These are phyloP conservation scores for Phaeosphaeriaceae sp. DNA, from an alignment of 2,329 filamentous ascomycete species.

Conservation along the genomic window DNA sequence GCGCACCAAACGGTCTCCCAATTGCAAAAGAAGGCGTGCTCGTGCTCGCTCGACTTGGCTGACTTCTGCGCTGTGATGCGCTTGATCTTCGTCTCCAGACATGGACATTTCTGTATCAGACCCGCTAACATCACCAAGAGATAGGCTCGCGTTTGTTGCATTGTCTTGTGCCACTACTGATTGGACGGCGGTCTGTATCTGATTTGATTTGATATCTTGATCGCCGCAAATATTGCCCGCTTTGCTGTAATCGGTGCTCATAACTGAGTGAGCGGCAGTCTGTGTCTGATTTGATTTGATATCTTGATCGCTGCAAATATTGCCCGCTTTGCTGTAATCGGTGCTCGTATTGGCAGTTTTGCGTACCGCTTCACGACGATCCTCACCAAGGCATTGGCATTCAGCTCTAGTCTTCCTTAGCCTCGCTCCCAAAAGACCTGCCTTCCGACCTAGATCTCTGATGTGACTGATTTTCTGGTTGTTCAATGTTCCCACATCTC, in stretches of 20 bases:
- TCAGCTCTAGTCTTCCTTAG: slow-evolving; percentile 12
- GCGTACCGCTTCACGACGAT: neutral
- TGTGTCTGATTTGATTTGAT: neutral
- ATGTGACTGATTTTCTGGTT: slow-evolving; percentile 78
- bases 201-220: neutral
- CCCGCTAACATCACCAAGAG: slow-evolving; percentile 6
- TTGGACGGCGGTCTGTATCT: neutral
- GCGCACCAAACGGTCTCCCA: slow-evolving; percentile 43
- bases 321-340: neutral
- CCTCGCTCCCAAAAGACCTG: slow-evolving; percentile 63
- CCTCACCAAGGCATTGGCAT: slow-evolving; percentile 1
- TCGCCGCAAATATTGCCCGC: slow-evolving; percentile 1
- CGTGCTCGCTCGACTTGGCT: slow-evolving; percentile 58
- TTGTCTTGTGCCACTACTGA: too few relatives aligned
- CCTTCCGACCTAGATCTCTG: slow-evolving; percentile 79
- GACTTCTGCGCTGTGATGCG: slow-evolving; percentile 11
- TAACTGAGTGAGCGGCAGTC: neutral
- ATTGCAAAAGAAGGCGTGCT: slow-evolving; percentile 52
- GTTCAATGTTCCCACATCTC: slow-evolving; percentile 75
- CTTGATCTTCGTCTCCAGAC: slow-evolving; percentile 25
- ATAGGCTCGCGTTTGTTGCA: too few relatives aligned
- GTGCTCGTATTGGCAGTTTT: too few relatives aligned
- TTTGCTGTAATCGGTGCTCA: too few relatives aligned
- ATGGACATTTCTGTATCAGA: slow-evolving; percentile 29
- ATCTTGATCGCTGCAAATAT: slow-evolving; percentile 2